Evolutionary conservation across 2,329 filamentous ascomycete species (phyloP).

Genomic region (Cercospora citrullina): DNA sequence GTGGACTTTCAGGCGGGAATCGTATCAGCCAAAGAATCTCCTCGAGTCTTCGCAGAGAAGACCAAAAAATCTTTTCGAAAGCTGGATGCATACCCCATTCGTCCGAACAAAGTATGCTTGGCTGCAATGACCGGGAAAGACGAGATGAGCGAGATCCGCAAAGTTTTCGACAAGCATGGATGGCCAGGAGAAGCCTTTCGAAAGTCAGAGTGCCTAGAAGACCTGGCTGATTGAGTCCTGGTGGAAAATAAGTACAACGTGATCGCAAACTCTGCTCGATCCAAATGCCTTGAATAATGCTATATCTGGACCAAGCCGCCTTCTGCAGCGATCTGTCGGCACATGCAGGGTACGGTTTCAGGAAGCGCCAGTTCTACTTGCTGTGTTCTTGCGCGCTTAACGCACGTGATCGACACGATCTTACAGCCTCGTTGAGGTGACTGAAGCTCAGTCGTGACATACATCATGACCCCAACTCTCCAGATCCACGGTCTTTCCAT

Average conservation of each 20-base stretch:
- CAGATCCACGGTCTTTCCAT: too few species aligned
- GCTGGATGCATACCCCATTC: background rate
- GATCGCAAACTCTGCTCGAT: background rate
- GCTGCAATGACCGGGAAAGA: background rate
- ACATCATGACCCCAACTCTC: too few species aligned
- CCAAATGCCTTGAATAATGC: background rate
- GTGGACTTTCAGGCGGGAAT: background rate
- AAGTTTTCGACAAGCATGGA: background rate
- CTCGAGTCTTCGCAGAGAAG: too few species aligned
- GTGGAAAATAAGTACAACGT: background rate
- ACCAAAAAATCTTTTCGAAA: background rate
- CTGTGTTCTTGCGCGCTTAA: too few species aligned
- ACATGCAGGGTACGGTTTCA: too few species aligned
- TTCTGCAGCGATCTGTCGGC: too few species aligned
- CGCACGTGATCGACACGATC: too few species aligned
- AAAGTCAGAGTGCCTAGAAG: background rate
- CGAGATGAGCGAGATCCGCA: background rate
- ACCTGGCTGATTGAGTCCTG: background rate
- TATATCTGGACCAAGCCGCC: background rate
- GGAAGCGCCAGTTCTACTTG: too few species aligned
- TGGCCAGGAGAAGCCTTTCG: background rate
- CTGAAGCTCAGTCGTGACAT: too few species aligned
- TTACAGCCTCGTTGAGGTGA: too few species aligned
- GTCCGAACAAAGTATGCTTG: background rate
- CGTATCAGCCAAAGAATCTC: too few species aligned